These are phyloP conservation scores for Setomelanomma holmii DNA, from an alignment of 2,329 filamentous ascomycete genomes.

Conservation along the genomic window DNA sequence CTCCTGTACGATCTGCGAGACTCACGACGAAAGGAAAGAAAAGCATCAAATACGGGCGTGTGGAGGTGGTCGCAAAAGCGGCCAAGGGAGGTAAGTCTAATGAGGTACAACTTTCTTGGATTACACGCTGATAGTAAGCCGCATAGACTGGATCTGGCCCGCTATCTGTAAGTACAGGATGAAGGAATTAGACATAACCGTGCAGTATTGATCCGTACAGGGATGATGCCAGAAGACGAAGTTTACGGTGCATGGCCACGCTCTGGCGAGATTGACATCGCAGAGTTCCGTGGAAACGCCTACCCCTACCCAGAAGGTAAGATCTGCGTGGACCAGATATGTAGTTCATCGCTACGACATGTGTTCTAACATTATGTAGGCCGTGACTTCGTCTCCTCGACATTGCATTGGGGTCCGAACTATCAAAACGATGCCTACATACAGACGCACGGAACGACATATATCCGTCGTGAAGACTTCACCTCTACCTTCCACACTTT, in stretches of 20 bases:
- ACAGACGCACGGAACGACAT: slow-evolving; percentile 25
- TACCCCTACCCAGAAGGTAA: slow-evolving; percentile 76
- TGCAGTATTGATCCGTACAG: neutral
- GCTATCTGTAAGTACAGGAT: slow-evolving; percentile 67
- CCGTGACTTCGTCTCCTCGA: slow-evolving; percentile 77
- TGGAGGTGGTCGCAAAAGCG: slow-evolving; percentile 79
- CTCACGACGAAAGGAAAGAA: slow-evolving; percentile 75
- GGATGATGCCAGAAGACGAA: slow-evolving; percentile 67
- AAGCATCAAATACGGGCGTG: slow-evolving; percentile 78
- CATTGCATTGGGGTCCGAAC: slow-evolving; percentile 75
- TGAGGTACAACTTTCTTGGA: too few species aligned
- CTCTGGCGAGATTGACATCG: slow-evolving; percentile 83
- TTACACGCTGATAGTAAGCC: too few species aligned
- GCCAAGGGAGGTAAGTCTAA: too few species aligned
- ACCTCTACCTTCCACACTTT: slow-evolving; percentile 73
- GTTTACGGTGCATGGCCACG: slow-evolving; percentile 78
- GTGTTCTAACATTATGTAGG: too few species aligned
- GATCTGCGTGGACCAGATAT: too few species aligned
- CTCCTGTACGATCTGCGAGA: slow-evolving; percentile 77
- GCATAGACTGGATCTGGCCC: slow-evolving; percentile 88
- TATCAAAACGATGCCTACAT: slow-evolving; percentile 31
- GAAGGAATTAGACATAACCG: neutral
- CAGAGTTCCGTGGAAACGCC: slow-evolving; percentile 76
- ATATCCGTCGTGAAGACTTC: slow-evolving; percentile 73
- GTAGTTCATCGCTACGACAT: too few species aligned